Evolutionary conservation across 2,329 filamentous ascomycete genomes (phyloP).

Genomic region (Aphanoascus verrucosus): DNA sequence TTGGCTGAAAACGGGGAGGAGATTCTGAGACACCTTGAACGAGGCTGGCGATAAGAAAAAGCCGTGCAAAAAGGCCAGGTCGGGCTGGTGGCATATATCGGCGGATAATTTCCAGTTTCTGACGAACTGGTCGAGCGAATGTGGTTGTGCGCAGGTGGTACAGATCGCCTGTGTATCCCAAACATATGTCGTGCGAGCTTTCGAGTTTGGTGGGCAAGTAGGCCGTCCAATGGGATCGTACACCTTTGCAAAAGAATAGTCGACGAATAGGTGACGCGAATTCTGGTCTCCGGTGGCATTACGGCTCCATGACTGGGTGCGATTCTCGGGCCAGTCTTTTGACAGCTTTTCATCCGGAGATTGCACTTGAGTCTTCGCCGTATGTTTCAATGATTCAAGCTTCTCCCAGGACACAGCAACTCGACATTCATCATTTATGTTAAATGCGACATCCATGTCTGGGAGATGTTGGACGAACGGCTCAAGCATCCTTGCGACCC

Average conservation of each 20-base stretch:
- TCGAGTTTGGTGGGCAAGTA: slow-evolving; percentile 54
- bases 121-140: slow-evolving; percentile 58
- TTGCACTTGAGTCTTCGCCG: slow-evolving; percentile 12
- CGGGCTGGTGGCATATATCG: slow-evolving; percentile 65
- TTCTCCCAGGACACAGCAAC: slow-evolving; percentile 44
- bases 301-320: slow-evolving; percentile 30
- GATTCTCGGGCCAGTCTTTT: slow-evolving; percentile 29
- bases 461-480: slow-evolving; percentile 46
- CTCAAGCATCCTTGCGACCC: slow-evolving; percentile 44
- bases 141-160: slow-evolving; percentile 49
- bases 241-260: slow-evolving; percentile 32
- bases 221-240: slow-evolving; percentile 37
- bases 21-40: slow-evolving; percentile 50
- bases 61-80: slow-evolving; percentile 61
- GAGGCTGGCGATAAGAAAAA: slow-evolving; percentile 57
- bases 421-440: slow-evolving; percentile 51
- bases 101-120: slow-evolving; percentile 54
- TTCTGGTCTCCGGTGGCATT: slow-evolving; percentile 26
- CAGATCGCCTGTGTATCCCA: slow-evolving; percentile 59
- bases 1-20: slow-evolving; percentile 66
- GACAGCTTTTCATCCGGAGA: slow-evolving; percentile 19
- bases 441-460: slow-evolving; percentile 54
- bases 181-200: slow-evolving; percentile 46
- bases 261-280: slow-evolving; percentile 30
- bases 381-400: slow-evolving; percentile 28